Evolutionary conservation across 352 stramenopile genomes (phyloP).

Genomic region (Phytopythium cucurbitacearum): DNA sequence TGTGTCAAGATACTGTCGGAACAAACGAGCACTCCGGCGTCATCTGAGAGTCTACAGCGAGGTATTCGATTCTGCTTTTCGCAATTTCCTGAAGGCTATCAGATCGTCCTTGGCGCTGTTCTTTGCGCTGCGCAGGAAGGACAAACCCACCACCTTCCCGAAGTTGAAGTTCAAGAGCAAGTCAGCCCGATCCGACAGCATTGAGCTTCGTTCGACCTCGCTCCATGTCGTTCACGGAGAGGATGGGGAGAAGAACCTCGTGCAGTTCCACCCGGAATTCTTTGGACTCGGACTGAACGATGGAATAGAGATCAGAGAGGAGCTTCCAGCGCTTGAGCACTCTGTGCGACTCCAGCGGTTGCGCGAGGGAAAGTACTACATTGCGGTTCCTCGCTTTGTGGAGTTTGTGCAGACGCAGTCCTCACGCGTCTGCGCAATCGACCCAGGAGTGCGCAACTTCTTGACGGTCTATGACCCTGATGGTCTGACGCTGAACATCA

Average conservation of each 20-base stretch:
- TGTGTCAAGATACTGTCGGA: slow-evolving; percentile 10
- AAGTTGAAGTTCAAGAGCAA: slow-evolving; percentile 15
- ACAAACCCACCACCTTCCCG: slow-evolving; percentile 9
- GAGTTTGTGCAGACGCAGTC: slow-evolving; percentile 6
- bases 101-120: slow-evolving; percentile 7
- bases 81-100: slow-evolving; percentile 10
- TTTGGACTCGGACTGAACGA: slow-evolving; percentile 9
- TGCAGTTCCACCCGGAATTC: slow-evolving; percentile 6
- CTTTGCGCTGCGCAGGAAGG: slow-evolving; percentile 2
- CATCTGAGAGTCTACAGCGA: slow-evolving; percentile 6
- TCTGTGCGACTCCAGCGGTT: slow-evolving; percentile 12
- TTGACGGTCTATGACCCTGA: slow-evolving; percentile 9
- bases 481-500: slow-evolving; percentile 5
- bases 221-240: background rate
- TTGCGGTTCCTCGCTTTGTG: slow-evolving; percentile 4
- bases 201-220: slow-evolving; percentile 1
- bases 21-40: background rate
- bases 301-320: slow-evolving; percentile 9
- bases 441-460: slow-evolving; percentile 11
- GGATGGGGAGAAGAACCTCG: background rate
- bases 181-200: slow-evolving; percentile 6
- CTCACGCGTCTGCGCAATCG: slow-evolving; percentile 10
- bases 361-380: slow-evolving; percentile 12
- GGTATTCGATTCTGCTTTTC: slow-evolving; percentile 6
- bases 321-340: slow-evolving; percentile 1